Evolutionary conservation across 352 stramenopile genomes (phyloP), one percentile per base, ranked within the genome.

Genomic region (Globisporangium cystogenes): DNA sequence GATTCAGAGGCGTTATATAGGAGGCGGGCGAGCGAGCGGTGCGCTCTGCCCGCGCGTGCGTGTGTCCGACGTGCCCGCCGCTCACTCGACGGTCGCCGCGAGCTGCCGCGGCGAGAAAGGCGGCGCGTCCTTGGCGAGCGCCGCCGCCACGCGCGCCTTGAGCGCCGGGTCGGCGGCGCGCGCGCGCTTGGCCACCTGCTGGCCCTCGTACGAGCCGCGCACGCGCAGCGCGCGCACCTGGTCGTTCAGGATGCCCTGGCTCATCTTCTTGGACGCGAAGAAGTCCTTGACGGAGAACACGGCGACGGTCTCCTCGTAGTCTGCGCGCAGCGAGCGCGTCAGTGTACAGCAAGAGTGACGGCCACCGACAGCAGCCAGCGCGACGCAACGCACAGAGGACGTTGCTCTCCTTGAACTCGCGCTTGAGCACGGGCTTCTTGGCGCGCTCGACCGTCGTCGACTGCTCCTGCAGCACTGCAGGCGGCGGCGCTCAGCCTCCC

Each of bases 351-450:
- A 76, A 91, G 39, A 72, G 51, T 29, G 26, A 5, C 5, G 2
- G 26, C 26, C 26, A 29, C 5, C 26, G n/a, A n/a, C n/a, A n/a
- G n/a, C n/a, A n/a, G n/a, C n/a, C 5, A 2, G 2, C 26, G 26
- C 26, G 3, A 6, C 26, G 26, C 26, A 6, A 66, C 80, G 27
- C 75, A 91, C 81, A 91, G 39, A 72, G 51, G 37, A 91, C 73
- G 63, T 87, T 89, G 33, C 59, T 60, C 52, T 91, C 81, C 52
- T 83, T 82, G 66, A 89, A 91, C 48, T 91, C 81, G 54, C 87
- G 82, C 63, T 88, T 91, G 20, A 91, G 60, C 54, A 91, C 81
- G 0, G 67, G 45, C 52, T 77, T 82, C 50, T 70, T 67, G 10
- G 37, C 14, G 15, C 66, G 46, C 43, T 60, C 54, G 27, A 0